Base-by-base conservation (phyloP, 225 moss, liverwort and hornwort genomes). In the Pseudoscleropodium purum region DNA sequence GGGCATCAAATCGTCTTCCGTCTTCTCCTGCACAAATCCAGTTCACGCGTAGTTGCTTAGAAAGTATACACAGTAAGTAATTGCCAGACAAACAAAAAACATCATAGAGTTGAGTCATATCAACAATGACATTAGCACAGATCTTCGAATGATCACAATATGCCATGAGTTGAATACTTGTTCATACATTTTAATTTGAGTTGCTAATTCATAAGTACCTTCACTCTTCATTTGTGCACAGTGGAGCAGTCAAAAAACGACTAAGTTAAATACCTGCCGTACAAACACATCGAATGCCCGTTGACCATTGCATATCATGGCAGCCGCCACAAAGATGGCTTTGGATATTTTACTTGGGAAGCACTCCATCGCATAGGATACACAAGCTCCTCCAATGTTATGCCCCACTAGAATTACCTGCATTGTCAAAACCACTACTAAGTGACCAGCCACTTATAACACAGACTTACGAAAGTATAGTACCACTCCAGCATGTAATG, bases 211-310 rank as follows among this genome's bases (percentile, higher is more conserved):
- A 67, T 16, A 45, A 82, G 52, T 62, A 75, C 7, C 79, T 87
- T 65, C 56, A 84, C 12, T 33, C 63, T 39, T 39, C 49, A 54
- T 60, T 66, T 41, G 59, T 24, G 62, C 10, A 45, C 33, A 67
- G 27, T 37, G 39, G n/a, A 86, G 65, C 73, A 37, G 34, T 69
- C 56, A 84, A 59, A 68, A 68, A 47, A 72, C 21, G 24, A 73
- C 63, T 15, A 18, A 57, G 75, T 62, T 27, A 47, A 68, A 73
- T 92, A 98, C 98, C 97, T 96, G 94, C 88, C 92, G 94, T 68
- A 90, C 92, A 91, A 97, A 99, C 47, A 99, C 94, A 85, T 99
- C 97, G 88, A 97, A 95, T 57, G 99, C 97, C 87, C 96, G 92
- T 90, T 99, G 99, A 81, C 93, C 93, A 89, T 68, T 88, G 70